Conservation (phyloP, 441 rosid genomes). For the Corymbia calophylla region DNA sequence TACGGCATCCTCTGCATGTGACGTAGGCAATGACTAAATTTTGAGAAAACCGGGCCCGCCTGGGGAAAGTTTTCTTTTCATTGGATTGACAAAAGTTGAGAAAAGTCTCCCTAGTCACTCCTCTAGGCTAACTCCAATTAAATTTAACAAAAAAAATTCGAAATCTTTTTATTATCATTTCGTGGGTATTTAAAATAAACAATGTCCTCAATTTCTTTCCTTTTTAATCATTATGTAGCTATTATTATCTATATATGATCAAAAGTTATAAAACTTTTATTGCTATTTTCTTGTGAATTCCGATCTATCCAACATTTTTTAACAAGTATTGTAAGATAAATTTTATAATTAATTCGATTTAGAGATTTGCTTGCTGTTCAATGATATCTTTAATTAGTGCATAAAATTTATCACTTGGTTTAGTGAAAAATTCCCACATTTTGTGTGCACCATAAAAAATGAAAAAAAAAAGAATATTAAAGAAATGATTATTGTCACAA, state of each 20-base stretch:
- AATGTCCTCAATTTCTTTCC: neutral
- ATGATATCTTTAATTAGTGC: neutral
- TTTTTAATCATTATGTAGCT: neutral
- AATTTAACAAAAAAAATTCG: neutral
- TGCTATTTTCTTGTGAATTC: neutral
- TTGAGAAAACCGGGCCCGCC: neutral
- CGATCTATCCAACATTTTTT: neutral
- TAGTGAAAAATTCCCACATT: neutral
- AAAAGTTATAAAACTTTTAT: neutral
- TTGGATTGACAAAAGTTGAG: neutral
- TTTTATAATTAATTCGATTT: neutral
- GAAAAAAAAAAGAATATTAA: neutral
- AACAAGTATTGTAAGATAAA: accelerated
- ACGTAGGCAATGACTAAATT: neutral
- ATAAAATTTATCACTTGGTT: neutral
- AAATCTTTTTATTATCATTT: neutral
- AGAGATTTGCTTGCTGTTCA: neutral
- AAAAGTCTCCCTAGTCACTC: neutral
- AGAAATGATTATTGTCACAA: neutral
- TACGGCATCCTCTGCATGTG: neutral
- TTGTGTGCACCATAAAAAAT: neutral
- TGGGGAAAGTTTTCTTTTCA: neutral
- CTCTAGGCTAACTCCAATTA: neutral
- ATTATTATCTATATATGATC: neutral
- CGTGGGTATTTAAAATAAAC: neutral